Conservation (phyloP, 768 basidiomycete genomes). For the Trametes cubensis region DNA sequence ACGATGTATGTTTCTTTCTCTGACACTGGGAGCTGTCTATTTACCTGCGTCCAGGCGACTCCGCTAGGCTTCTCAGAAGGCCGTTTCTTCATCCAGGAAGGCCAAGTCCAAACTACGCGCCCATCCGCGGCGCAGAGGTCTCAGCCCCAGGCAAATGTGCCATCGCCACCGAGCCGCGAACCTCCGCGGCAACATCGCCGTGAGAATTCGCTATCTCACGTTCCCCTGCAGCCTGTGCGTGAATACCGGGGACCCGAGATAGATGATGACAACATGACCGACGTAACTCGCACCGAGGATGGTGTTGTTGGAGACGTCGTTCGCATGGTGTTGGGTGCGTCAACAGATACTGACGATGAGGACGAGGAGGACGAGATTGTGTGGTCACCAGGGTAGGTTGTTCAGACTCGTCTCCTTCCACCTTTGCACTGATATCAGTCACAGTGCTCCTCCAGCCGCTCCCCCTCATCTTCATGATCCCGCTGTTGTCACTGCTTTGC, state of each 20-base stretch:
- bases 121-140: neutral
- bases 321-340: constrained; percentile 46
- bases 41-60: constrained; percentile 25
- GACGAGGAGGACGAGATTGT: constrained; percentile 76
- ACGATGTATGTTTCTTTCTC: constrained; percentile 50
- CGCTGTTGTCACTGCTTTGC: neutral
- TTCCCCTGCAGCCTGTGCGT: constrained; percentile 24
- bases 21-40: neutral
- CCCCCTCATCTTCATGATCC: constrained; percentile 18
- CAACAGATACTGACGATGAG: constrained; percentile 40
- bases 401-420: neutral
- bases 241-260: constrained; percentile 31
- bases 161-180: neutral
- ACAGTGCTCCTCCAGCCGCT: constrained; percentile 26
- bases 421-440: neutral
- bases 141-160: neutral
- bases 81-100: neutral
- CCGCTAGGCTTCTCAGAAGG: constrained; percentile 28
- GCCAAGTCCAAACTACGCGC: neutral
- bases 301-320: constrained; percentile 79
- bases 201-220: constrained; percentile 24
- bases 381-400: constrained; percentile 62
- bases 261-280: constrained; percentile 64
- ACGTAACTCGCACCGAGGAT: constrained; percentile 76
- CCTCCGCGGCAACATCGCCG: neutral